Percentiles rank a stretch among this genome's conserved stretches.
These are phyloP conservation scores for Iris macrosiphon DNA, from an alignment of 106 monocot genomes.

Conservation along the genomic window DNA sequence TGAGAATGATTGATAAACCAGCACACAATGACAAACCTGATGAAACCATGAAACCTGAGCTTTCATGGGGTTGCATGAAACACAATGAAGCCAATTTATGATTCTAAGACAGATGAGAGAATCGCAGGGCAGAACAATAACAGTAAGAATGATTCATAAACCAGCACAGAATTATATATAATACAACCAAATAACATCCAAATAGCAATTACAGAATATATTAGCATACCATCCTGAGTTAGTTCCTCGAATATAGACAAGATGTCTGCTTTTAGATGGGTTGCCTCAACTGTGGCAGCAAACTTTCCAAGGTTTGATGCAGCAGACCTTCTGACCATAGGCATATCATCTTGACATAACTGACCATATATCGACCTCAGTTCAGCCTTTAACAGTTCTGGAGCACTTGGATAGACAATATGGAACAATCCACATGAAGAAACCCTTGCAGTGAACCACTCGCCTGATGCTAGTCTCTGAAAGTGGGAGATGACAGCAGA, in stretches of 20 bases:
- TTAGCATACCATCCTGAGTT: constrained; percentile 75
- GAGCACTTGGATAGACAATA: constrained; percentile 83
- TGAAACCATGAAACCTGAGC: too few species aligned
- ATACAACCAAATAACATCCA: too few species aligned
- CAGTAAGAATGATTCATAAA: too few species aligned
- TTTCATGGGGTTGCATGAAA: too few species aligned
- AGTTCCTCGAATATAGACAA: constrained; percentile 90
- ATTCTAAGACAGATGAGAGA: too few species aligned
- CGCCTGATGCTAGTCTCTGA: constrained; percentile 87
- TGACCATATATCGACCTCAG: constrained; percentile 71
- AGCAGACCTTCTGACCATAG: constrained; percentile 93
- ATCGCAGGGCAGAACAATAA: too few species aligned
- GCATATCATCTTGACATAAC: constrained; percentile 95
- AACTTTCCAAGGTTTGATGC: constrained; percentile 90
- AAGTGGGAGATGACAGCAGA: background rate
- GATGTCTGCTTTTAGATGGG: constrained; percentile 71
- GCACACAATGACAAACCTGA: too few species aligned
- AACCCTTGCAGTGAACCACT: constrained; percentile 95
- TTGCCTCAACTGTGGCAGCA: constrained; percentile 73
- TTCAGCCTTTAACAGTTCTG: constrained; percentile 71
- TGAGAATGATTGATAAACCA: too few species aligned
- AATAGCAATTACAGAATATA: too few species aligned
- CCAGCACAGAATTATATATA: too few species aligned
- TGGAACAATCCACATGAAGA: constrained; percentile 86
- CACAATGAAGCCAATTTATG: too few species aligned